Evolutionary conservation across 176 grass and related monocot genomes (phyloP), one percentile per base, ranked within the genome.

Genomic region (Zoysia japonica): DNA sequence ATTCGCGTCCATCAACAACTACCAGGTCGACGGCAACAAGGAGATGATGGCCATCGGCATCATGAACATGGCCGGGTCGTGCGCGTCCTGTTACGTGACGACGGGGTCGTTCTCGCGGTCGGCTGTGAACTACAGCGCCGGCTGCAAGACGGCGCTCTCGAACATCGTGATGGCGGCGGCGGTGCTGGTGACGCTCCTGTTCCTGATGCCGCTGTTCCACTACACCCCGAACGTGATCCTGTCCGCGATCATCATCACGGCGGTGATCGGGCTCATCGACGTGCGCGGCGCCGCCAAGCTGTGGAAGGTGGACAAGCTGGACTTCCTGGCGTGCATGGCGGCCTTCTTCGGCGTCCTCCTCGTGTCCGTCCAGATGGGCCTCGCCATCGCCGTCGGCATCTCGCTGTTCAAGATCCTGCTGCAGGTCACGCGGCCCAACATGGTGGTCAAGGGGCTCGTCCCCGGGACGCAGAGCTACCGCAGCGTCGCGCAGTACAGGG

Each of bases 1-100:
- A 16, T 99, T 99, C 68, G 96, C 96, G 44, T 99, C 96, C 35
- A 85, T 99, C 42, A 99, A 99, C 71, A 99, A 99, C 83, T 99
- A 99, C 84, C 92, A 99, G 77, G 88, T 99, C 62, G 96, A 99
- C 88, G 96, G 96, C 8, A 99, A 99, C 90, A 99, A 99, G 80
- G 96, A 99, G 79, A 99, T 99, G 96, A 91, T 99, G 88, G 96
- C 96, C 17, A 89, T 99, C 54, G 96, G 96, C 41, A 64, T 94
- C 50, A 99, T 99, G 96, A 99, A 99, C 96, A 96, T 99, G 90
- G 88, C 90, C 0, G 96, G 96, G 0, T 99, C 96, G 1, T 99
- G 96, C 76, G 84, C 92, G 41, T 99, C 96, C 16, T 99, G 96
- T 75, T 99, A 99, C 68, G 90, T 99, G 65, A 99, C 96, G 42